A percentile compares a stretch with the other conserved stretches of the same genome.
Evolutionary conservation across 768 basidiomycete genomes (phyloP).

Genomic region (Serendipita sp.): DNA sequence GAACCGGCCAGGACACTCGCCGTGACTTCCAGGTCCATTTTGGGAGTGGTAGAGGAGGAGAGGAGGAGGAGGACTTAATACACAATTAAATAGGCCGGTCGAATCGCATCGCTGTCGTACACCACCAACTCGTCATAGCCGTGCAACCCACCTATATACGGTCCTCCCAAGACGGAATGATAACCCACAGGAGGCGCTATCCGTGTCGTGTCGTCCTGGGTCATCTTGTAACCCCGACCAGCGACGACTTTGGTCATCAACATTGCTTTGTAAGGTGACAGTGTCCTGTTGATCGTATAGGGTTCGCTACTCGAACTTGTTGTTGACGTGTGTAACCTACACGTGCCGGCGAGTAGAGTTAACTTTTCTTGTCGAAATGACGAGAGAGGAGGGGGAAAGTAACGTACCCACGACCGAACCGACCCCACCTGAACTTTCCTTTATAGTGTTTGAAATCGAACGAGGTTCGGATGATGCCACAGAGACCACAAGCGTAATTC

Average conservation of each 20-base stretch:
- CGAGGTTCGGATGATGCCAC: slow-evolving; percentile 46
- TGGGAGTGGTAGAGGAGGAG: no score
- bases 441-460: slow-evolving; percentile 29
- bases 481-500: slow-evolving; percentile 42
- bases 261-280: slow-evolving; percentile 43
- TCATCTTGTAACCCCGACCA: slow-evolving; percentile 52
- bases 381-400: background rate
- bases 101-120: background rate
- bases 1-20: no score
- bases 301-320: slow-evolving; percentile 45
- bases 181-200: slow-evolving; percentile 45
- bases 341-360: slow-evolving; percentile 16
- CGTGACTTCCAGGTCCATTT: no score
- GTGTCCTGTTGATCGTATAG: slow-evolving; percentile 28
- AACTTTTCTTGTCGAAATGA: background rate
- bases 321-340: slow-evolving; percentile 49
- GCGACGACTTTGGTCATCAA: slow-evolving; percentile 62
- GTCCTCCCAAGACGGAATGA: slow-evolving; percentile 30
- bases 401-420: slow-evolving; percentile 23
- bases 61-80: background rate
- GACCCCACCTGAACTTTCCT: slow-evolving; percentile 62
- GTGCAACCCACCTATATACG: background rate
- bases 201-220: slow-evolving; percentile 37
- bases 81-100: slow-evolving; percentile 1
- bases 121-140: background rate